These are phyloP conservation scores for Carex scoparia DNA, from an alignment of 176 grass and related monocot genomes.

Conservation along the genomic window DNA sequence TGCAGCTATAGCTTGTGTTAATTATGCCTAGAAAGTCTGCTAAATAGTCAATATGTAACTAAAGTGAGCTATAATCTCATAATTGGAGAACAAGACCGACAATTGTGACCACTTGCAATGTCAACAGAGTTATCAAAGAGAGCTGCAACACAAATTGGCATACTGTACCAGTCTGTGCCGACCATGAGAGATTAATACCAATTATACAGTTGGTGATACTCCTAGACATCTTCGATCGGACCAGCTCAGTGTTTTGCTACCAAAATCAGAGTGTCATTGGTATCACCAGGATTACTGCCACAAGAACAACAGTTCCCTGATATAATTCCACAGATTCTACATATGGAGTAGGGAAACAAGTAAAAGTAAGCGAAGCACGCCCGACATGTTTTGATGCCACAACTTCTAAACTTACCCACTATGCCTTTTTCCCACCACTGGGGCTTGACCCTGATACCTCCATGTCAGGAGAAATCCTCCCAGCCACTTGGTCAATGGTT, in stretches of 20 bases:
- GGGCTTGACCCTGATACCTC: neutral
- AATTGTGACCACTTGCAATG: neutral
- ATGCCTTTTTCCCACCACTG: neutral
- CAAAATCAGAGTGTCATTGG: neutral
- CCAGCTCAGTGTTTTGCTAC: neutral
- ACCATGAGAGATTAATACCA: neutral
- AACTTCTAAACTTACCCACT: neutral
- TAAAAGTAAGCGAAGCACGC: neutral
- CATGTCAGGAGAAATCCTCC: neutral
- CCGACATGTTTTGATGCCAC: neutral
- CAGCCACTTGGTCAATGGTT: conserved; percentile 5
- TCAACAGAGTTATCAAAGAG: conserved; percentile 2
- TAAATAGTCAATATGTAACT: neutral
- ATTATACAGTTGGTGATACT: neutral
- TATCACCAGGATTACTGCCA: neutral
- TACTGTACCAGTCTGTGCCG: neutral
- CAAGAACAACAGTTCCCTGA: neutral
- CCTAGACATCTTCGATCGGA: neutral
- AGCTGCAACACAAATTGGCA: neutral
- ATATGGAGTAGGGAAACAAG: neutral
- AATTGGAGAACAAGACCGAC: neutral
- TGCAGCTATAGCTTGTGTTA: neutral
- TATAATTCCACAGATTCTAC: neutral
- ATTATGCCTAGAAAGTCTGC: neutral
- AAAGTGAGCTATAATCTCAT: neutral